Conservation (phyloP, 1,139 yeast species). For the Blastobotrys proliferans region DNA sequence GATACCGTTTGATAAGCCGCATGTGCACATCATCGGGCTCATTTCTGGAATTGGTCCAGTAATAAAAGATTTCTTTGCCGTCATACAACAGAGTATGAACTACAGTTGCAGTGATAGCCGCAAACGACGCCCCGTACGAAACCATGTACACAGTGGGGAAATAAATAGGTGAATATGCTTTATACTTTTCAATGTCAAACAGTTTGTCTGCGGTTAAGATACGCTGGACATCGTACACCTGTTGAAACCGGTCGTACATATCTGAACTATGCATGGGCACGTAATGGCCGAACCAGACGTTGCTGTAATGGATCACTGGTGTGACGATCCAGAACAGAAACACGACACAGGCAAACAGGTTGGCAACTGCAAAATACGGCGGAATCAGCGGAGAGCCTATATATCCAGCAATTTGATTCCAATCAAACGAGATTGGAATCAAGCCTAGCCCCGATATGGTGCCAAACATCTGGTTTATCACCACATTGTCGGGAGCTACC, state of each 20-base stretch:
- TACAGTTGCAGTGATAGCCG: conserved; percentile 56
- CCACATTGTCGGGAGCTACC: conserved; percentile 52
- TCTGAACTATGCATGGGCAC: conserved; percentile 46
- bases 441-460: conserved; percentile 56
- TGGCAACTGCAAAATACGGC: conserved; percentile 55
- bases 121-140: conserved; percentile 61
- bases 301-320: conserved; percentile 48
- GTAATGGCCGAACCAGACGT: conserved; percentile 49
- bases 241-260: conserved; percentile 45
- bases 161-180: conserved; percentile 55
- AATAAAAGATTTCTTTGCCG: conserved; percentile 48
- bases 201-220: conserved; percentile 44
- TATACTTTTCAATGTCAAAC: conserved; percentile 48
- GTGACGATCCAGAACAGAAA: conserved; percentile 44
- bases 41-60: conserved; percentile 41
- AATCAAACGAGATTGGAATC: conserved; percentile 57
- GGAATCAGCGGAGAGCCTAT: conserved; percentile 65
- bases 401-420: conserved; percentile 55
- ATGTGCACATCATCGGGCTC: conserved; percentile 56
- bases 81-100: conserved; percentile 54
- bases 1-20: conserved; percentile 56
- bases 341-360: conserved; percentile 46
- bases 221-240: conserved; percentile 41
- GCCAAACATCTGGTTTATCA: conserved; percentile 61
- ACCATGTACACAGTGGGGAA: conserved; percentile 61